These are phyloP conservation scores for Suaeda aralocaspica DNA, from an alignment of 148 eudicot genomes.

Conservation along the genomic window DNA sequence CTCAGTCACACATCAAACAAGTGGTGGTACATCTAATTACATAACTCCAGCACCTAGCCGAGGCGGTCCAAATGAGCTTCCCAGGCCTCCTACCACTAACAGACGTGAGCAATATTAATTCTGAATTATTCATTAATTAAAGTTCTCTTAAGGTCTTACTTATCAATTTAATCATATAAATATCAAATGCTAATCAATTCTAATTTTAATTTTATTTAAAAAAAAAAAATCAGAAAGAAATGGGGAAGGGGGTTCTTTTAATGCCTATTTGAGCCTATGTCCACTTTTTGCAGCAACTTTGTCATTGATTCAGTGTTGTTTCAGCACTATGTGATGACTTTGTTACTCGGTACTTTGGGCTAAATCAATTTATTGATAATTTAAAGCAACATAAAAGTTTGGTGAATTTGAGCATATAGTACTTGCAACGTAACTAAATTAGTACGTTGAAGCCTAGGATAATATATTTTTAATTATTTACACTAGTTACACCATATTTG, in stretches of 20 bases:
- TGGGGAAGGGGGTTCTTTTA: neutral
- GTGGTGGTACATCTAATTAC: constrained; percentile 23
- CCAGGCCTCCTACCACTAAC: constrained; percentile 62
- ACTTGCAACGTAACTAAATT: constrained; percentile 4
- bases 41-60: constrained; percentile 36
- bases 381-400: constrained; percentile 10
- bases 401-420: neutral
- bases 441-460: neutral
- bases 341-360: constrained; percentile 10
- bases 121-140: neutral
- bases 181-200: neutral
- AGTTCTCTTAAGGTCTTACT: neutral
- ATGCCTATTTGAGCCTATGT: neutral
- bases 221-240: neutral
- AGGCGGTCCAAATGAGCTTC: constrained; percentile 53
- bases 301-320: constrained; percentile 38
- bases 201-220: neutral
- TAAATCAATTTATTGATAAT: constrained; percentile 7
- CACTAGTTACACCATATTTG: no score
- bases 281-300: constrained; percentile 30
- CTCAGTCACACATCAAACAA: constrained; percentile 18
- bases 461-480: no score
- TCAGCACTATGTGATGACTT: constrained; percentile 26
- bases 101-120: constrained; percentile 52
- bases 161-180: neutral